These are phyloP conservation scores for Trypanosoma conorhini DNA, from an alignment of 208 protist species.

Conservation along the genomic window DNA sequence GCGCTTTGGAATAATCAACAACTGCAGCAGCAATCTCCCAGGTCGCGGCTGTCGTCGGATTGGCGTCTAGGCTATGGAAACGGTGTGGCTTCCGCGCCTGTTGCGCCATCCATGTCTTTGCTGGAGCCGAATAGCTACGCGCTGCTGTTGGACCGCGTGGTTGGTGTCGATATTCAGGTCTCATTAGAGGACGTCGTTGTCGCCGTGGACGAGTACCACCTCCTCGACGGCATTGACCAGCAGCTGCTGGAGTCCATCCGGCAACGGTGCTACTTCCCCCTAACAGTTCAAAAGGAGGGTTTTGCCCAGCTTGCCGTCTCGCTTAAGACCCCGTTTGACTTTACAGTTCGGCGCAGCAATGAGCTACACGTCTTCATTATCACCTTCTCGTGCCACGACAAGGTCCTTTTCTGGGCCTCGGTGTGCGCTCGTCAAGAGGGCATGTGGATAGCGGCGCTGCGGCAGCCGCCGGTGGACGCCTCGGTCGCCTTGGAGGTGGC, in stretches of 20 bases:
- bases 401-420: constrained; percentile 56
- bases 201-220: constrained; percentile 52
- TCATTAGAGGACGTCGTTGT: constrained; percentile 53
- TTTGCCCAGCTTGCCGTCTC: constrained; percentile 34
- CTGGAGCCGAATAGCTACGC: constrained; percentile 30
- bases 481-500: constrained; percentile 42
- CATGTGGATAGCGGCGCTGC: constrained; percentile 48
- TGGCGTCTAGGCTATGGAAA: neutral
- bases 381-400: constrained; percentile 40
- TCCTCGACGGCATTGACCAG: constrained; percentile 43
- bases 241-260: constrained; percentile 47
- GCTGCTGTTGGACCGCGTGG: constrained; percentile 41
- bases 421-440: constrained; percentile 36
- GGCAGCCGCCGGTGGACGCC: constrained; percentile 44
- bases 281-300: constrained; percentile 4
- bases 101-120: constrained; percentile 1
- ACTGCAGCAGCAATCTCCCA: constrained; percentile 27
- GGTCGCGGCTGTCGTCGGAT: constrained; percentile 40
- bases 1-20: neutral
- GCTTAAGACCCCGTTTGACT: constrained; percentile 44
- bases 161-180: constrained; percentile 51
- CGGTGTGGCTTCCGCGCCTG: neutral
- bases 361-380: constrained; percentile 65
- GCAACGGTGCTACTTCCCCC: constrained; percentile 31
- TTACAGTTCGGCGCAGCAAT: constrained; percentile 37